A percentile compares a stretch with the other conserved stretches of the same genome.
phyloP scores from a whole-genome alignment of 768 basidiomycete species.

The Kwoniella bestiolae region DNA sequence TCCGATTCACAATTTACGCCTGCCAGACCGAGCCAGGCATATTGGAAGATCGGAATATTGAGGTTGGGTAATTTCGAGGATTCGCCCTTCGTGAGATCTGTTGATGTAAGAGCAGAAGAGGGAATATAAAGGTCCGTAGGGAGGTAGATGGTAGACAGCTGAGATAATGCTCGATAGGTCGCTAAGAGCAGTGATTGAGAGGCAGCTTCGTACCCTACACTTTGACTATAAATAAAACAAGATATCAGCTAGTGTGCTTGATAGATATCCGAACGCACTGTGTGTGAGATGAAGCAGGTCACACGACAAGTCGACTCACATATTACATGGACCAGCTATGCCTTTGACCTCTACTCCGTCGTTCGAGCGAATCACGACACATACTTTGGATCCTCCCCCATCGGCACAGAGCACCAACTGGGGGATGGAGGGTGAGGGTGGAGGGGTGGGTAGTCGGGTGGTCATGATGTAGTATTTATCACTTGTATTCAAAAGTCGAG shows the following conservation, averaged over 20 bases:
- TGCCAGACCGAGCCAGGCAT: conserved; percentile 53
- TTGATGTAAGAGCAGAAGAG: neutral
- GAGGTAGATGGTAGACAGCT: conserved; percentile 29
- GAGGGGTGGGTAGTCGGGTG: conserved; percentile 11
- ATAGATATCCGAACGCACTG: no score
- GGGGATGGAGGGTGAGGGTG: conserved; percentile 6
- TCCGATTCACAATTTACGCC: conserved; percentile 39
- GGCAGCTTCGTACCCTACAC: conserved; percentile 41
- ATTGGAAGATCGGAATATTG: conserved; percentile 34
- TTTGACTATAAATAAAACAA: conserved; percentile 29
- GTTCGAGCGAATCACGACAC: conserved; percentile 33
- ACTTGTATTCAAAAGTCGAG: no score
- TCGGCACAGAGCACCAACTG: conserved; percentile 50
- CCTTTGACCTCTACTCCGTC: conserved; percentile 40
- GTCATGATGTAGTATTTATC: no score
- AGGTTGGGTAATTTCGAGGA: conserved; percentile 25
- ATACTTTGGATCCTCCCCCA: conserved; percentile 53
- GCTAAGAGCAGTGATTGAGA: conserved; percentile 43
- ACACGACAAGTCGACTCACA: conserved; percentile 32
- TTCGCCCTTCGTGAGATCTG: neutral
- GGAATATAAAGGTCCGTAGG: conserved; percentile 20
- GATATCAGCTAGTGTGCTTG: conserved; percentile 11
- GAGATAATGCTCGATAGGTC: conserved; percentile 41
- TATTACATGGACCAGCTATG: conserved; percentile 50
- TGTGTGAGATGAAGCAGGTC: neutral